Evolutionary conservation across 2,329 filamentous ascomycete species (phyloP), one percentile per base, ranked within the genome.

Genomic region (Sclerotinia borealis): DNA sequence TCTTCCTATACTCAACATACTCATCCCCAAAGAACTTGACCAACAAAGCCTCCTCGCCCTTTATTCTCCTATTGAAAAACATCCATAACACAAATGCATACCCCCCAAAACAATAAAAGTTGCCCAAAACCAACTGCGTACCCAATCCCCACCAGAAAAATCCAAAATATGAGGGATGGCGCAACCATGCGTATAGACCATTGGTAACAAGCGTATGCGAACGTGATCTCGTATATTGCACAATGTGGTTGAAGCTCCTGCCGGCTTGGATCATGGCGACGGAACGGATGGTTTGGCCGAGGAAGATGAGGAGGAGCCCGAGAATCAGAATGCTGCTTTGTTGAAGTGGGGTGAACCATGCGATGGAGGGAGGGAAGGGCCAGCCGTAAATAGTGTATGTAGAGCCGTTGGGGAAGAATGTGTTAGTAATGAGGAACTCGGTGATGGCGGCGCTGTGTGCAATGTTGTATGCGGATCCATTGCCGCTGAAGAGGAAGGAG

Each of bases 101-200:
- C 2, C 77, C 89, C 8, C 87, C 69, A 63, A 96, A 85, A 74
- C 92, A 96, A 2, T 96, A 68, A 10, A 83, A 77, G 76, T 99
- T 99, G 22, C 93, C 93, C 67, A 97, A 81, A 61, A 96, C 85
- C 49, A 98, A 73, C 80, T 99, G 95, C 15, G 93, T 96, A 6
- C 95, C 95, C n/a, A 98, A 73, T 0, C 91, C 92, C 93, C 93
- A 99, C 87, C 92, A 98, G 77, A 96, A 99, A 79, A 97, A 99
- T 4, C 93, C 95, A 79, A 98, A 97, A 77, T 99, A 99, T 64
- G 89, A 90, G 15, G 95, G 95, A 76, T 99, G 95, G 29, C 95
- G 81, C 59, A 96, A 79, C 50, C 83, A 75, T 9, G 79, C 79
- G 75, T 98, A 99, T 39, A 98, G 79, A 0, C 95, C 95, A 34